Conservation (phyloP, 2,329 filamentous ascomycete species). For the Leptographium flavum region DNA sequence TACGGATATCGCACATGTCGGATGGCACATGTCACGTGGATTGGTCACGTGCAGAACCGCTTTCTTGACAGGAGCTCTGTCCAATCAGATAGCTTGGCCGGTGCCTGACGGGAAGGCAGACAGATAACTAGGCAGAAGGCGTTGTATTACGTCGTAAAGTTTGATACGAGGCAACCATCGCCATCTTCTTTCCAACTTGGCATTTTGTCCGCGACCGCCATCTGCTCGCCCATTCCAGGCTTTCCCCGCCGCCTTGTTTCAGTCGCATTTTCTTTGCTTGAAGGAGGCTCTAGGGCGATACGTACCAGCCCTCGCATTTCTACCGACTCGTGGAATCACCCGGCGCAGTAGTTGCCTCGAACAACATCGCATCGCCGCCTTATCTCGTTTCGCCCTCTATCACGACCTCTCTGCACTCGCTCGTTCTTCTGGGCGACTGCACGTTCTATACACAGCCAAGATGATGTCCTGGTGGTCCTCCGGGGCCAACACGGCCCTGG, state of each 20-base stretch:
- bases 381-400: background rate
- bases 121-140: background rate
- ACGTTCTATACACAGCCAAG: background rate
- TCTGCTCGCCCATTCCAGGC: too few relatives aligned
- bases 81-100: conserved; percentile 8
- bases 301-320: background rate
- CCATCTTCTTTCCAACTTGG: background rate
- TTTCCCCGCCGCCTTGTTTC: too few relatives aligned
- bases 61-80: conserved; percentile 2
- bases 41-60: background rate
- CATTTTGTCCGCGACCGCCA: background rate
- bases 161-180: background rate
- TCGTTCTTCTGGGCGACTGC: background rate
- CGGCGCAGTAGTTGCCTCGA: too few relatives aligned
- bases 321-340: too few relatives aligned
- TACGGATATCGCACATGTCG: too few relatives aligned
- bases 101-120: background rate
- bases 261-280: background rate
- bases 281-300: background rate
- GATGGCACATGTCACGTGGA: background rate
- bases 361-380: background rate
- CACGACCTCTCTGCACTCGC: background rate
- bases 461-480: conserved; percentile 97
- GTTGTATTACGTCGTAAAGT: background rate
- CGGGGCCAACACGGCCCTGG: conserved; percentile 76